phyloP scores from a whole-genome alignment of 805 yeast species.

The Suhomyces vadensis region DNA sequence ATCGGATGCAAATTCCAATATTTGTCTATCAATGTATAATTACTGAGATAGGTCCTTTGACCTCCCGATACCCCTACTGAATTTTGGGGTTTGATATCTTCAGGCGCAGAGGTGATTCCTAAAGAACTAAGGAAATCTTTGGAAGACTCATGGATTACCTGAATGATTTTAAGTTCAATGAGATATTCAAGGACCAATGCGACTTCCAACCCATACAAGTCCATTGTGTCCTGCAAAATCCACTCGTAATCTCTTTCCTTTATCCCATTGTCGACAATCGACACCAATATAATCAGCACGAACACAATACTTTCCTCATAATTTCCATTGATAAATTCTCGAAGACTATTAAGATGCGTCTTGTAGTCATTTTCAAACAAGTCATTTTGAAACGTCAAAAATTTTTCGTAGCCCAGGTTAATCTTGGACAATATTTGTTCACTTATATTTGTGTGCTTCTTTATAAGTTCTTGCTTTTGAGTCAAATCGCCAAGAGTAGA shows the following conservation, averaged over 20 bases:
- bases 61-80: constrained; percentile 34
- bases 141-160: constrained; percentile 20
- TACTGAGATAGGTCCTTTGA: constrained; percentile 26
- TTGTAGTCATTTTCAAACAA: constrained; percentile 49
- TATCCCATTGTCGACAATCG: constrained; percentile 68
- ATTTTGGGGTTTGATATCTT: constrained; percentile 18
- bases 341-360: constrained; percentile 25
- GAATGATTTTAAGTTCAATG: constrained; percentile 49
- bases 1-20: constrained; percentile 52
- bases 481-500: constrained; percentile 68
- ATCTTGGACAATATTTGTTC: constrained; percentile 58
- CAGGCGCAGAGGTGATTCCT: constrained; percentile 6
- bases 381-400: constrained; percentile 68
- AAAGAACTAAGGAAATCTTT: constrained; percentile 5
- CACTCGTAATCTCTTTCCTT: constrained; percentile 59
- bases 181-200: constrained; percentile 50
- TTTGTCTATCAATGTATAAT: constrained; percentile 39
- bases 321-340: constrained; percentile 42
- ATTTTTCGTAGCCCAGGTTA: constrained; percentile 42
- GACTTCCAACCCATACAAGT: constrained; percentile 63
- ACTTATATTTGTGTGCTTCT: constrained; percentile 73
- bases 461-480: constrained; percentile 62
- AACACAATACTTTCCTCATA: constrained; percentile 46
- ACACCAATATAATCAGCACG: constrained; percentile 56
- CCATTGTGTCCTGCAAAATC: constrained; percentile 56